Evolutionary conservation across 257 asterid species (phyloP).

Genomic region (Paulownia fortunei): DNA sequence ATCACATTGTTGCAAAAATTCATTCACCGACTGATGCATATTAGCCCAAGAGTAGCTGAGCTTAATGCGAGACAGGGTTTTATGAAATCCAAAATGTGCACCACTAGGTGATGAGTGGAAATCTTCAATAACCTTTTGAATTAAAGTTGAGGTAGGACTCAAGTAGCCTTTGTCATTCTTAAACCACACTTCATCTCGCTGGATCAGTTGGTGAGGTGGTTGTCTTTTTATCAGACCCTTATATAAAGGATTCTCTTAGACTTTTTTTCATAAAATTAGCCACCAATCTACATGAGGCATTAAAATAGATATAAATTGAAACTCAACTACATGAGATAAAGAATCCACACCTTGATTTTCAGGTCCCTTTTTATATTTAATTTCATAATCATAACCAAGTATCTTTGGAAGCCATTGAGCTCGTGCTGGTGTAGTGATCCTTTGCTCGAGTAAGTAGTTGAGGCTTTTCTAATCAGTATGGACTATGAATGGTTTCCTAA

Average conservation of each 20-base stretch:
- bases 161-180: not conserved
- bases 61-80: not conserved
- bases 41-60: not conserved
- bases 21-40: not conserved
- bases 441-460: slow-evolving; percentile 11
- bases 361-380: not conserved
- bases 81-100: not conserved
- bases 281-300: slow-evolving; percentile 19
- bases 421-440: not conserved
- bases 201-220: not conserved
- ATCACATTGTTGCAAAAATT: not conserved
- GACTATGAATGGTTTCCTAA: not conserved
- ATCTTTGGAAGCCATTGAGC: slow-evolving; percentile 2
- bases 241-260: not conserved
- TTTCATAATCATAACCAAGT: not conserved
- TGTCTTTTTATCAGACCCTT: not conserved
- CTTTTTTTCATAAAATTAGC: not conserved
- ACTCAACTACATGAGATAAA: not conserved
- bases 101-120: not conserved
- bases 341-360: not conserved
- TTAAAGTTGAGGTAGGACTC: not conserved
- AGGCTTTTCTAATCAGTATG: not conserved
- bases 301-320: not conserved
- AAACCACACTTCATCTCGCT: not conserved
- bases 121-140: not conserved